Evolutionary conservation across 805 yeast genomes (phyloP).

Genomic region (Ogataea populi-albae): DNA sequence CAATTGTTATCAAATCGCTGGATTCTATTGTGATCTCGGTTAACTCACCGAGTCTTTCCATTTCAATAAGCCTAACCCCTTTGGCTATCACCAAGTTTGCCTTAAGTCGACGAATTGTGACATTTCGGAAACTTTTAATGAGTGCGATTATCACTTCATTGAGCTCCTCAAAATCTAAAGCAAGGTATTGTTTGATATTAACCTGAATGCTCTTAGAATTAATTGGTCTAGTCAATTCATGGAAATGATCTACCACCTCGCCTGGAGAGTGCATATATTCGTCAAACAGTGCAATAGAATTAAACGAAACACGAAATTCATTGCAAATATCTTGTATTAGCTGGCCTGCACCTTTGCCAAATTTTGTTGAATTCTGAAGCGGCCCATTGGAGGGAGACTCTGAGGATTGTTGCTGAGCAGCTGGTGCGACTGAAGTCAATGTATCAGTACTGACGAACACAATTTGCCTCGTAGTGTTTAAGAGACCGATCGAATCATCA

Average conservation of each 20-base stretch:
- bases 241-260: constrained; percentile 20
- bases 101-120: constrained; percentile 16
- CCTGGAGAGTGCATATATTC: constrained; percentile 23
- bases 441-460: constrained; percentile 22
- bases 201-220: constrained; percentile 1
- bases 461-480: constrained; percentile 17
- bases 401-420: constrained; percentile 1
- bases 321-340: constrained; percentile 16
- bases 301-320: constrained; percentile 20
- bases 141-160: constrained; percentile 6
- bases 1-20: constrained; percentile 2
- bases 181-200: constrained; percentile 17
- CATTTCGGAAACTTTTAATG: constrained; percentile 18
- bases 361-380: too few relatives aligned
- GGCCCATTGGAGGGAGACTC: neutral
- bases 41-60: constrained; percentile 20
- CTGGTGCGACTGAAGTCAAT: constrained; percentile 1
- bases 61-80: constrained; percentile 18
- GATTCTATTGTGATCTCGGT: neutral
- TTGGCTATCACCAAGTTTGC: constrained; percentile 14
- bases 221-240: constrained; percentile 8
- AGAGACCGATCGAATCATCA: constrained; percentile 3
- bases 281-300: constrained; percentile 25
- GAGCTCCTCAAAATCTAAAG: constrained; percentile 23
- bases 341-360: too few relatives aligned